Conservation (phyloP, 805 yeast genomes). For the Saccharomycopsis javanensis region DNA sequence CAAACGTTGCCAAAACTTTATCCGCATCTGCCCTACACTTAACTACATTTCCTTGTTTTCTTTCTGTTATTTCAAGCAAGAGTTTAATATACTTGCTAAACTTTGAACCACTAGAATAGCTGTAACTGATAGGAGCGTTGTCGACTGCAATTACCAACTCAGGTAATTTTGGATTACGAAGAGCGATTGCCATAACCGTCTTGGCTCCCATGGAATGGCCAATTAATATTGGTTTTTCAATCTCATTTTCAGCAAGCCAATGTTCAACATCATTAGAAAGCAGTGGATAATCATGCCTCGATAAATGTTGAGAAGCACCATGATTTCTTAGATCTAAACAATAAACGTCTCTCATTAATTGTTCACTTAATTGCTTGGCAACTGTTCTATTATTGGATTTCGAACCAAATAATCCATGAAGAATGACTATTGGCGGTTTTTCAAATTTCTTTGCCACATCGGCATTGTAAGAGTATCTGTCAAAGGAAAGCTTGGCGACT, state of each 20-base stretch:
- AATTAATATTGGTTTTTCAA: constrained; percentile 47
- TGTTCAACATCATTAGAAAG: constrained; percentile 78
- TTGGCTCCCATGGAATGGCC: constrained; percentile 95
- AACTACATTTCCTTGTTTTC: constrained; percentile 32
- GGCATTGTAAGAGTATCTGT: constrained; percentile 30
- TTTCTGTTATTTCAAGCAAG: constrained; percentile 45
- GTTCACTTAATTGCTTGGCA: constrained; percentile 45
- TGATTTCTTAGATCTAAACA: constrained; percentile 81
- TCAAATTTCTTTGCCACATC: constrained; percentile 24
- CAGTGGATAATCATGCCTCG: constrained; percentile 65
- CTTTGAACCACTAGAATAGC: constrained; percentile 38
- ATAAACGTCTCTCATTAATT: constrained; percentile 47
- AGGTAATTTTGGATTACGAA: constrained; percentile 55
- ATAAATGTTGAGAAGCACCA: constrained; percentile 80
- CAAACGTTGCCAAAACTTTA: constrained; percentile 50
- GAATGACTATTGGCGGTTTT: constrained; percentile 54
- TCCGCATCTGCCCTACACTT: constrained; percentile 43
- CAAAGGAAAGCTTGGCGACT: constrained; percentile 48
- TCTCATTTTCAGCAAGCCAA: constrained; percentile 43
- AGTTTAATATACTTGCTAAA: constrained; percentile 63
- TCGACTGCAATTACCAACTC: constrained; percentile 69
- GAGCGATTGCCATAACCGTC: constrained; percentile 77
- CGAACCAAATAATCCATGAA: constrained; percentile 88
- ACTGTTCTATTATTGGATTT: constrained; percentile 72
- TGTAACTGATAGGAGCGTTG: constrained; percentile 73